Evolutionary conservation across 2,329 filamentous ascomycete species (phyloP).

Genomic region (Colletotrichum camelliae): DNA sequence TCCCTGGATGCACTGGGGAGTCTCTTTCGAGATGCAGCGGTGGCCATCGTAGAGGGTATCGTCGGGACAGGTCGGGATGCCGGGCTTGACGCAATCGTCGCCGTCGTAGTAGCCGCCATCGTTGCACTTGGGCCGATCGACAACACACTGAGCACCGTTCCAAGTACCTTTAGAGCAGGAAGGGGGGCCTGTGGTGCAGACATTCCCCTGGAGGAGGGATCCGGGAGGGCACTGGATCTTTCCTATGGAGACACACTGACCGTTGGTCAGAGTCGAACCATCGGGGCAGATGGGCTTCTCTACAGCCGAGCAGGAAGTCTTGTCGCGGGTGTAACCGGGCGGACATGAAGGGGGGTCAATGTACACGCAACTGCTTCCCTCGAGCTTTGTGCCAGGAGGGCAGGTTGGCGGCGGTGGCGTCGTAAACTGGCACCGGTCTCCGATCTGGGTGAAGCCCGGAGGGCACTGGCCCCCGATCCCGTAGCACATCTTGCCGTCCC

Average conservation of each 20-base stretch:
- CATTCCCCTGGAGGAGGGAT: not conserved
- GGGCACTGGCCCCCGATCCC: not conserved
- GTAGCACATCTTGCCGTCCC: not conserved
- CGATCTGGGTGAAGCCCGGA: not conserved
- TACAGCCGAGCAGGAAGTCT: not conserved
- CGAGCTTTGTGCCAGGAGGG: not conserved
- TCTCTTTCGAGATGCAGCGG: accelerated
- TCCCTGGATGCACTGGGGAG: not conserved
- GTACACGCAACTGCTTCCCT: not conserved
- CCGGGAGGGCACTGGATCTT: not conserved
- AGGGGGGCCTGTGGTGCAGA: not conserved
- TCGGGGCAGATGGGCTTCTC: not conserved
- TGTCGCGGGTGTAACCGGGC: not conserved
- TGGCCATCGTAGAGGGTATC: not conserved
- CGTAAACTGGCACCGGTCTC: not conserved
- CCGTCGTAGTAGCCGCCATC: not conserved
- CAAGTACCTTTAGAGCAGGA: not conserved
- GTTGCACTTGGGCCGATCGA: not conserved
- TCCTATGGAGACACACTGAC: not conserved
- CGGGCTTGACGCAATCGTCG: not conserved
- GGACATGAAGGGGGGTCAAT: not conserved
- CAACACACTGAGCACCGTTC: not conserved
- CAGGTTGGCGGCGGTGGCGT: accelerated
- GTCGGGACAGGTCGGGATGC: not conserved
- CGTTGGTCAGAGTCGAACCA: not conserved